Base-by-base conservation (phyloP, 2,329 filamentous ascomycete species). In the Diplodia scrobiculata region DNA sequence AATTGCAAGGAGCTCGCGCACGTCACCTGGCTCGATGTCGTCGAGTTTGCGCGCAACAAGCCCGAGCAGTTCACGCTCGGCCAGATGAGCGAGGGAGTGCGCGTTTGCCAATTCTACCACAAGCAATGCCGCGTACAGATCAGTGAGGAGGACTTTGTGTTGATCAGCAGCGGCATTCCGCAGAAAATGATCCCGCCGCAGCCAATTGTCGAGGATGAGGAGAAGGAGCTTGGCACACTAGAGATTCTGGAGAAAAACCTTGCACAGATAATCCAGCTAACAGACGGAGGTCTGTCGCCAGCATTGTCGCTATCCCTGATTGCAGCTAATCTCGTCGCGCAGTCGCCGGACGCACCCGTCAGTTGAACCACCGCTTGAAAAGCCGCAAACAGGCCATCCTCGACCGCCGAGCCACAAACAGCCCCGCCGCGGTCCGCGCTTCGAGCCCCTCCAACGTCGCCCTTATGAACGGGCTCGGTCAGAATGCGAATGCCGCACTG, bases 71-170 rank as follows among this genome's bases (percentile, higher is more conserved):
- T 96, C 77, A 84, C 86, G 38, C 80, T 96, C 62, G 87, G 86
- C 65, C 87, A 90, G 66, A 84, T 85, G 68, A 83, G 86, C 52
- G 89, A 91, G 70, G 89, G 90, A 21, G 80, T 85, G 63, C 85
- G 89, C 54, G 87, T 89, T 63, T 96, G 92, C 74, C 90, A 91
- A 69, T 95, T 96, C 76, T 87, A 88, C 73, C 88, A 91, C 69
- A 92, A 92, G 73, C 90, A 92, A 68, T 85, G 89, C 70, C 86
- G 90, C 55, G 89, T 96, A 9, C 91, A 96, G 79, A 94, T 97
- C 68, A 88, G 87, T 19, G 91, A 96, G 76, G 91, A 96, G 75
- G 92, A 97, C 74, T 96, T 89, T 83, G 85, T 92, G 50, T 81
- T 96, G 70, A 93, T 96, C 70, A 87, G 88, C 65, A 93, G 90